Evolutionary conservation across 441 rosid genomes (phyloP).

Genomic region (Jatropha multifida): DNA sequence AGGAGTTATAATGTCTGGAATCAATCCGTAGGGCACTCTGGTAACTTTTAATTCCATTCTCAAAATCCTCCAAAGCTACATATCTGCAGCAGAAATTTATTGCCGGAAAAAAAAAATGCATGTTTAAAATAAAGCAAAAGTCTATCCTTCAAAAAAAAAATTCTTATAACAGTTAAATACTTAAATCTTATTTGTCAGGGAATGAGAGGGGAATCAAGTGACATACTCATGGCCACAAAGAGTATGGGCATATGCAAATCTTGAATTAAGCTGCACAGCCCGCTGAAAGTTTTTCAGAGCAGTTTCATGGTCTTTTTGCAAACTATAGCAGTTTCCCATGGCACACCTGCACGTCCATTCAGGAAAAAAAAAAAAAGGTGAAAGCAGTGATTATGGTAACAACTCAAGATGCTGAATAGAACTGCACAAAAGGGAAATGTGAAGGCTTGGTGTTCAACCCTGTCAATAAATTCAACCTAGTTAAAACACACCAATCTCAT

Average conservation of each 20-base stretch:
- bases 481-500: too few species aligned
- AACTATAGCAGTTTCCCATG: slow-evolving; percentile 95
- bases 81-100: slow-evolving; percentile 46
- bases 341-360: slow-evolving; percentile 75
- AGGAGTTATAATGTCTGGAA: slow-evolving; percentile 89
- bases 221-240: slow-evolving; percentile 98
- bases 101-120: not conserved
- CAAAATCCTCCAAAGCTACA: slow-evolving; percentile 91
- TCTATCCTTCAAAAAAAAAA: not conserved
- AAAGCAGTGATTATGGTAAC: slow-evolving; percentile 5
- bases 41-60: slow-evolving; percentile 88
- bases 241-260: slow-evolving; percentile 94
- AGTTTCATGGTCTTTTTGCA: slow-evolving; percentile 98
- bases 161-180: not conserved
- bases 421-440: not conserved
- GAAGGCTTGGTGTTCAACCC: not conserved
- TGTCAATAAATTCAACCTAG: not conserved
- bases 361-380: slow-evolving; percentile 3
- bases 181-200: not conserved
- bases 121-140: slow-evolving; percentile 4
- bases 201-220: slow-evolving; percentile 3
- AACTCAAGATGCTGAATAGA: not conserved
- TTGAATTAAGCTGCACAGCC: slow-evolving; percentile 82
- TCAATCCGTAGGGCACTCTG: slow-evolving; percentile 90
- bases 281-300: slow-evolving; percentile 92